Evolutionary conservation across 2,329 filamentous ascomycete genomes (phyloP).

Genomic region (Chaetomium globosum): DNA sequence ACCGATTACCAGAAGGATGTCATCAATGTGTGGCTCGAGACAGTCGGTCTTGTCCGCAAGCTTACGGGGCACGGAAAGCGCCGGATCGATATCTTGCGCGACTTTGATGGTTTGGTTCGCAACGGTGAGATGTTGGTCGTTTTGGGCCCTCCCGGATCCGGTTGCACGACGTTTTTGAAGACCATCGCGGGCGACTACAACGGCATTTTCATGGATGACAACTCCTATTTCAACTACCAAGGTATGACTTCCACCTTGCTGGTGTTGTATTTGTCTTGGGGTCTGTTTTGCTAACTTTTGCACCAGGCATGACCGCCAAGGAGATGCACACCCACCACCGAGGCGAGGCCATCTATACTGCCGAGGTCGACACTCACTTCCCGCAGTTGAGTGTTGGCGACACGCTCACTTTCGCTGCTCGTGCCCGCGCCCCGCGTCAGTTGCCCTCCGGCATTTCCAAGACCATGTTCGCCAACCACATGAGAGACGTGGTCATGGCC

Average conservation of each 20-base stretch:
- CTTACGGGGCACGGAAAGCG: slow-evolving; percentile 55
- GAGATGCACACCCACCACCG: slow-evolving; percentile 78
- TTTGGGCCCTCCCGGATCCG: slow-evolving; percentile 70
- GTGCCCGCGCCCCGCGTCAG: slow-evolving; percentile 65
- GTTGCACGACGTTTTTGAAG: slow-evolving; percentile 84
- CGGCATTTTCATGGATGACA: slow-evolving; percentile 71
- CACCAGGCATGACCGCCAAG: slow-evolving; percentile 59
- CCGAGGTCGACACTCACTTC: slow-evolving; percentile 82
- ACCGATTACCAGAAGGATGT: slow-evolving; percentile 74
- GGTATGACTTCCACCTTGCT: slow-evolving; percentile 47
- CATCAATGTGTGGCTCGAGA: slow-evolving; percentile 61
- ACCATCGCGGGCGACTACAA: slow-evolving; percentile 81
- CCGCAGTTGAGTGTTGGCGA: slow-evolving; percentile 76
- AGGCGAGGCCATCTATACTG: slow-evolving; percentile 84
- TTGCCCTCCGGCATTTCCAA: slow-evolving; percentile 61
- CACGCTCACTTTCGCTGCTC: slow-evolving; percentile 75
- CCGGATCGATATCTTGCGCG: slow-evolving; percentile 68
- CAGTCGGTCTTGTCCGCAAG: slow-evolving; percentile 48
- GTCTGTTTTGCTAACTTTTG: slow-evolving; percentile 25
- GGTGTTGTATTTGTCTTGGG: neutral
- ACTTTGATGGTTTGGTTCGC: slow-evolving; percentile 69
- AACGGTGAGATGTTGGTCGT: slow-evolving; percentile 77
- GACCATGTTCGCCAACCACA: slow-evolving; percentile 60
- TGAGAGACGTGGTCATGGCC: slow-evolving; percentile 73
- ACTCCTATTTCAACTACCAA: slow-evolving; percentile 80